A percentile compares a stretch with the other conserved stretches of the same genome.
Conservation (phyloP, 75 land plant genomes). For the Pseudotsuga menziesii region DNA sequence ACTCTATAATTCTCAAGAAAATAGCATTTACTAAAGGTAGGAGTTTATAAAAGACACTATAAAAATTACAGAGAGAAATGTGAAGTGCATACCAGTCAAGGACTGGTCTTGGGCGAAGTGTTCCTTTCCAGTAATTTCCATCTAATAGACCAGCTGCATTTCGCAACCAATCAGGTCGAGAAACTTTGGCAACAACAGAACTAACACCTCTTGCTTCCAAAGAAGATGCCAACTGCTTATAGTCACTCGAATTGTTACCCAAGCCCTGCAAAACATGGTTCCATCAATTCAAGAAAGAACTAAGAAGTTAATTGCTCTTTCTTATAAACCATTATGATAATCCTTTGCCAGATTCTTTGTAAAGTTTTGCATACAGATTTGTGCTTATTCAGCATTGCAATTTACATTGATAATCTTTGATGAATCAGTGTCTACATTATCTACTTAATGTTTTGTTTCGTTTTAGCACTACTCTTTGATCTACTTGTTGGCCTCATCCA, state of each 20-base stretch:
- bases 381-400: no score
- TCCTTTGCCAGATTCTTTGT: neutral
- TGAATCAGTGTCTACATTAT: no score
- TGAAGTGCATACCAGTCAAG: constrained; percentile 66
- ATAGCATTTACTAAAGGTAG: neutral
- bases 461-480: no score
- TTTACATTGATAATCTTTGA: no score
- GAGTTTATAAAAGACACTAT: neutral
- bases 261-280: constrained; percentile 55
- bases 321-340: neutral
- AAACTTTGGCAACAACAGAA: constrained; percentile 58
- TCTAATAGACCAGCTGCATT: constrained; percentile 90
- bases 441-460: no score
- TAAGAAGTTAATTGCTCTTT: neutral
- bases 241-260: constrained; percentile 88
- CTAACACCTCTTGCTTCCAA: constrained; percentile 50
- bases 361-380: no score
- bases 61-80: constrained; percentile 5
- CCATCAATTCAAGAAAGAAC: constrained; percentile 7
- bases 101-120: constrained; percentile 84
- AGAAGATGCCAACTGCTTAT: constrained; percentile 34
- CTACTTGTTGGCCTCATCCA: no score
- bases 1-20: neutral
- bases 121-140: constrained; percentile 79
- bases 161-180: constrained; percentile 86